Evolutionary conservation across 805 yeast species (phyloP).

Genomic region (Soucietia sequanensis): DNA sequence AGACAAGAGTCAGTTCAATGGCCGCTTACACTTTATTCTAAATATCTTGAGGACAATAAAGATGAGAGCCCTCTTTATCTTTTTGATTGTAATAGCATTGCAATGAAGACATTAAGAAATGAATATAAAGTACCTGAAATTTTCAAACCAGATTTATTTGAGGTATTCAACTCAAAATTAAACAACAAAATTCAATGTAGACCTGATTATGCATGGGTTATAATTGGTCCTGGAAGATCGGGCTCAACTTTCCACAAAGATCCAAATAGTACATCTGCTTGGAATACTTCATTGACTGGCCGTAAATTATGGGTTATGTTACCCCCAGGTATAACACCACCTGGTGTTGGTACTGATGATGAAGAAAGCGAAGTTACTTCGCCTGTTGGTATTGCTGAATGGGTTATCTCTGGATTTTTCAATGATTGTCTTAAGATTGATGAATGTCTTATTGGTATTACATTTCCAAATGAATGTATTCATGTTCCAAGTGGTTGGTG

Average conservation of each 20-base stretch:
- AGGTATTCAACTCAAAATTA: constrained; percentile 41
- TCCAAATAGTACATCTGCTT: constrained; percentile 87
- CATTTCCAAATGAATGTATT: constrained; percentile 80
- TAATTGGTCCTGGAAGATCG: constrained; percentile 75
- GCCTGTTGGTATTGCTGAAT: constrained; percentile 90
- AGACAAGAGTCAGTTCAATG: constrained; percentile 86
- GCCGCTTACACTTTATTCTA: constrained; percentile 60
- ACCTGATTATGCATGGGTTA: constrained; percentile 93
- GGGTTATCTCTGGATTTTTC: constrained; percentile 82
- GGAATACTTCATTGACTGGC: constrained; percentile 81
- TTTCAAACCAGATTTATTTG: constrained; percentile 62
- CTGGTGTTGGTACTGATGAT: constrained; percentile 77
- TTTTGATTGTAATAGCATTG: constrained; percentile 77
- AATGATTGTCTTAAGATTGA: constrained; percentile 61
- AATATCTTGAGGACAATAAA: constrained; percentile 57
- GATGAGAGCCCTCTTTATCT: constrained; percentile 87
- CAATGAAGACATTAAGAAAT: constrained; percentile 54
- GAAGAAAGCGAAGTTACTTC: constrained; percentile 87
- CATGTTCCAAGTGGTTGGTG: constrained; percentile 97
- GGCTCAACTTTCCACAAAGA: constrained; percentile 94
- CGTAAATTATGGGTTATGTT: constrained; percentile 85
- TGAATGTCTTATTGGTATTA: constrained; percentile 65
- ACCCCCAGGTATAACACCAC: constrained; percentile 74
- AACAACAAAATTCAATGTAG: constrained; percentile 47
- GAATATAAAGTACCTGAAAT: constrained; percentile 55